Conservation (phyloP, 495 filamentous ascomycete genomes). For the Glonium stellatum region DNA sequence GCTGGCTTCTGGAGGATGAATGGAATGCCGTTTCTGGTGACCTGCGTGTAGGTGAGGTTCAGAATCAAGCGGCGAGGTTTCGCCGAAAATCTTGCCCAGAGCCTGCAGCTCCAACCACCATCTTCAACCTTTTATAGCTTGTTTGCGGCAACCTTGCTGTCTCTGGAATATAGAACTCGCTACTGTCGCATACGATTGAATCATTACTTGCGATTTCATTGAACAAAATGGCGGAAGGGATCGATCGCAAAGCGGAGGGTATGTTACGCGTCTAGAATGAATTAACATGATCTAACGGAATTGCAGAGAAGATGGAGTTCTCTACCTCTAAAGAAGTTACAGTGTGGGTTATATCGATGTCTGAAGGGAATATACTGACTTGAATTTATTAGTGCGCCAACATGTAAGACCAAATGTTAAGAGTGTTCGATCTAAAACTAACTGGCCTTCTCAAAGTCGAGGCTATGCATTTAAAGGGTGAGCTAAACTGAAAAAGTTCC, state of each 20-base stretch:
- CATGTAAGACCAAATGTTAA: constrained; percentile 23
- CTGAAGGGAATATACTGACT: neutral
- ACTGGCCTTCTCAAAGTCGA: constrained; percentile 35
- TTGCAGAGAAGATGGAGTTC: constrained; percentile 87
- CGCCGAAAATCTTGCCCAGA: too few species aligned
- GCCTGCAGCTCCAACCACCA: too few species aligned
- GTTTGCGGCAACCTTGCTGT: neutral
- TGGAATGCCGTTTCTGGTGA: too few species aligned
- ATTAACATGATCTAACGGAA: neutral
- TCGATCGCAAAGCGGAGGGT: constrained; percentile 86
- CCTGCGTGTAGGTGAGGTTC: too few species aligned
- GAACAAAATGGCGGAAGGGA: constrained; percentile 76
- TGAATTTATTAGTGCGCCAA: constrained; percentile 42
- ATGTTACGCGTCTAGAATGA: constrained; percentile 9
- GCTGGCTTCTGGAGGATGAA: too few species aligned
- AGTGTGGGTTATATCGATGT: constrained; percentile 38
- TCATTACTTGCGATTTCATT: too few species aligned
- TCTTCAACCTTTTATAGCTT: neutral
- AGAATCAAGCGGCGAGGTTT: too few species aligned
- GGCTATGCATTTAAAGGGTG: constrained; percentile 75
- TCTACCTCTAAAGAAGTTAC: constrained; percentile 94
- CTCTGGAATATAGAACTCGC: neutral
- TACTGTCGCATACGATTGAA: neutral
- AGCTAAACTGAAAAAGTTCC: neutral
- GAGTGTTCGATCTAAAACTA: neutral